Conservation (phyloP, 2,329 filamentous ascomycete genomes). For the Alternaria infectoria region DNA sequence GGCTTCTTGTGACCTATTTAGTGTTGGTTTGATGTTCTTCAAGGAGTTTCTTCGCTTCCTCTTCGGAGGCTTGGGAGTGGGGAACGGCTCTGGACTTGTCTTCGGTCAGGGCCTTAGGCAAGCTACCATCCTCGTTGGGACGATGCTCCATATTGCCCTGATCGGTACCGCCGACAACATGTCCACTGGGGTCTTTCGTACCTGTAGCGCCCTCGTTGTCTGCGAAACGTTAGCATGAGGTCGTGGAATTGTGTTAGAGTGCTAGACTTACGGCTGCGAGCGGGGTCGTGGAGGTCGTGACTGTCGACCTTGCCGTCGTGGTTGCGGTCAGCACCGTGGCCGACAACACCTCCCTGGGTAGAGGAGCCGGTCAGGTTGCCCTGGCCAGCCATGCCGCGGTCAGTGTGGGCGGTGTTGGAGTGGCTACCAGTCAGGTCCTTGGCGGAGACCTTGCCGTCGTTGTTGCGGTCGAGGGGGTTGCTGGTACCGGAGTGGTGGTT, state of each 20-base stretch:
- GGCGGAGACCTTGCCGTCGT: slow-evolving; percentile 3
- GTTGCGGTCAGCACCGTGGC: slow-evolving; percentile 1
- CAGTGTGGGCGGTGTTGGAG: slow-evolving; percentile 2
- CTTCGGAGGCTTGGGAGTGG: slow-evolving; percentile 24
- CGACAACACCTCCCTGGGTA: not conserved
- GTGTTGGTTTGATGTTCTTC: slow-evolving; percentile 13
- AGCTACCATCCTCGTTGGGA: slow-evolving; percentile 15
- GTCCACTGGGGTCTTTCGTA: slow-evolving; percentile 6
- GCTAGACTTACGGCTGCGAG: slow-evolving; percentile 3
- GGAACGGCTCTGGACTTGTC: slow-evolving; percentile 15
- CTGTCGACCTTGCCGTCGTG: slow-evolving; percentile 7
- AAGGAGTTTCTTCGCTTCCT: slow-evolving; percentile 5
- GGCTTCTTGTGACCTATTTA: slow-evolving; percentile 49
- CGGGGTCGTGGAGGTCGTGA: slow-evolving; percentile 4
- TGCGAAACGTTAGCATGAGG: not conserved
- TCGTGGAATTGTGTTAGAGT: too few relatives aligned
- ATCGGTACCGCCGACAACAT: slow-evolving; percentile 8
- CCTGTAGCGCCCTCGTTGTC: slow-evolving; percentile 13
- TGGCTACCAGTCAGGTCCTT: slow-evolving; percentile 8
- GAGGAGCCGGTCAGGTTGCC: slow-evolving; percentile 8
- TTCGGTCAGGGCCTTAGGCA: slow-evolving; percentile 16
- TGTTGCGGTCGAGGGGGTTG: slow-evolving; percentile 16
- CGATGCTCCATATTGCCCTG: slow-evolving; percentile 10
- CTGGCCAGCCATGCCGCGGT: slow-evolving; percentile 5
- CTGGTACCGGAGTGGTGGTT: slow-evolving; percentile 8